Base-by-base conservation (phyloP, 75 land plant species). In the Pinus taeda region DNA sequence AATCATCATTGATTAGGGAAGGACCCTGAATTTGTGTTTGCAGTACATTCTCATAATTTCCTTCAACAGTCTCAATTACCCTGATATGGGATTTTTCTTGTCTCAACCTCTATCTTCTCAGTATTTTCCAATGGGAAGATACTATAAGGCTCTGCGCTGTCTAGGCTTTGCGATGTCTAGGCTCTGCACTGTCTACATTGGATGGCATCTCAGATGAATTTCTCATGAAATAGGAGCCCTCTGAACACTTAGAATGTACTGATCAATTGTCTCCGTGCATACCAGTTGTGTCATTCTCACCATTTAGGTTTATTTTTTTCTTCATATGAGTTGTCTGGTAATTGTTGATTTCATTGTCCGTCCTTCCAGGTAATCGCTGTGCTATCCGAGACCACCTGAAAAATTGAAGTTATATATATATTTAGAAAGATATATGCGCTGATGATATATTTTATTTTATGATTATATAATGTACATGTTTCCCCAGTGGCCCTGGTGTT, bases 341-440 rank as follows among this genome's bases (percentile, higher is more conserved):
- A 57, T 76, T 76, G 53, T 76, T 76, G 13, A 76, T 76, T 66
- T 58, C 69, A 49, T 76, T 76, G 70, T 76, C 78, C 42, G 78
- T 62, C 39, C 78, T 45, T 45, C 78, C 78, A 0, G 69, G 69
- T 42, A 76, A 45, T 20, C 59, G 21, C 13, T 39, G 3, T 12
- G 69, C 69, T 58, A 76, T 76, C 15, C 60, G 53, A 45, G 53
- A 45, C 53, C 53, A 45, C 53, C 53, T 45, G 53, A 45, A 8
- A 8, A 45, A 1, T 45, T 45, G 53, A 7, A 45, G 7, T 45
- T 45, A 7, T 1, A 45, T 1, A 45, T 45, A 45, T 26, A 26
- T 26, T 45, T 45, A 45, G 53, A 45, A 45, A 45, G 8, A 8
- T 9, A 45, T 7, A 45, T 45, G 0, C 7, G 8, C 53, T 45